Evolutionary conservation across 352 stramenopile species (phyloP).

Genomic region (Aphanomyces invadans): DNA sequence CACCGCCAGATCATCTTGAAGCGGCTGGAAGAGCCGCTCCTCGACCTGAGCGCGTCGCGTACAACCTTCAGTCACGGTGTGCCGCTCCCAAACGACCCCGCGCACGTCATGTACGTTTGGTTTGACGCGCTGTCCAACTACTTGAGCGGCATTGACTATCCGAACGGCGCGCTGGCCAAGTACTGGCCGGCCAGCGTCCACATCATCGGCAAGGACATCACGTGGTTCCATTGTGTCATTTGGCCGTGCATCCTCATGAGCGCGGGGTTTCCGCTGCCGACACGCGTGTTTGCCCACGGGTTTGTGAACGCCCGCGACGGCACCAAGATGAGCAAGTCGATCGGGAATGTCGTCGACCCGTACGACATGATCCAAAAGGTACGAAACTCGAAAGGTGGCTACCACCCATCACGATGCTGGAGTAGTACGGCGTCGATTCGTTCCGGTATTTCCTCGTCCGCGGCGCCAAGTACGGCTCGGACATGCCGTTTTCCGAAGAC

Average conservation of each 20-base stretch:
- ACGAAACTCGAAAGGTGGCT: background rate
- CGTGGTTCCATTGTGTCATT: slow-evolving; percentile 98
- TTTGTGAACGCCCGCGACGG: slow-evolving; percentile 98
- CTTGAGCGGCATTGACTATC: slow-evolving; percentile 93
- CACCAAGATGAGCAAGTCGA: slow-evolving; percentile 99
- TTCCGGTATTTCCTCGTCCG: slow-evolving; percentile 92
- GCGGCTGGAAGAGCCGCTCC: slow-evolving; percentile 88
- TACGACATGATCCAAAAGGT: slow-evolving; percentile 88
- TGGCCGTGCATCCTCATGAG: slow-evolving; percentile 99
- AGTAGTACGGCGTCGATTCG: slow-evolving; percentile 87
- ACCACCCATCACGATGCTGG: background rate
- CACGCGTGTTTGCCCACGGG: slow-evolving; percentile 94
- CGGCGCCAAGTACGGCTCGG: slow-evolving; percentile 91
- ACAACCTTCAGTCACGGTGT: slow-evolving; percentile 96
- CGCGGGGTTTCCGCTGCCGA: slow-evolving; percentile 88
- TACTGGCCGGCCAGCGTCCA: slow-evolving; percentile 80
- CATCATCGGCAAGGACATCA: slow-evolving; percentile 98
- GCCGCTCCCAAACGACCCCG: slow-evolving; percentile 88
- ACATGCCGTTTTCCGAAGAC: slow-evolving; percentile 90
- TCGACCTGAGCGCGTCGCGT: slow-evolving; percentile 95
- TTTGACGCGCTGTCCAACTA: slow-evolving; percentile 99
- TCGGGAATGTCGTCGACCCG: slow-evolving; percentile 98
- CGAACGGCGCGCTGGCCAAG: slow-evolving; percentile 60
- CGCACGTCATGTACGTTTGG: slow-evolving; percentile 99
- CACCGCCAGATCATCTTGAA: slow-evolving; percentile 92